phyloP scores from a whole-genome alignment of 768 basidiomycete species.

The Boletus rubroflammeus region DNA sequence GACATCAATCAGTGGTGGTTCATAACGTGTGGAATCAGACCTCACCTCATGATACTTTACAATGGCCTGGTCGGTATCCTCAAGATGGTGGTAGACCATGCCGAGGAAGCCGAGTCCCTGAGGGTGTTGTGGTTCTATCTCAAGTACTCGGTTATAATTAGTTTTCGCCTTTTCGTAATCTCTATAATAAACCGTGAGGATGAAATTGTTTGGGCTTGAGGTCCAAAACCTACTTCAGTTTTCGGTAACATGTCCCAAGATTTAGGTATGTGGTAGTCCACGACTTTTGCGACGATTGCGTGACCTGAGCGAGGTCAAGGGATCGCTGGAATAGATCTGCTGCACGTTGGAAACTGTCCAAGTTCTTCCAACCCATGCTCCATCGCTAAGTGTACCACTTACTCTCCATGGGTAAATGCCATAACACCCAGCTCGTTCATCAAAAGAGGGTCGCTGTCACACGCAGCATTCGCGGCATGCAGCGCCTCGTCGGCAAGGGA shows the following conservation, averaged over 20 bases:
- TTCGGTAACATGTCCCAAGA: conserved; percentile 84
- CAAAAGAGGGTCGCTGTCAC: conserved; percentile 83
- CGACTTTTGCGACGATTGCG: conserved; percentile 77
- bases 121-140: conserved; percentile 81
- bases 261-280: conserved; percentile 94
- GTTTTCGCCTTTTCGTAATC: conserved; percentile 61
- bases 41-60: conserved; percentile 89
- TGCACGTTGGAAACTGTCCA: conserved; percentile 66
- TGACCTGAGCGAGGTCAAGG: conserved; percentile 76
- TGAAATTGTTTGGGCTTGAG: neutral
- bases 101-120: conserved; percentile 84
- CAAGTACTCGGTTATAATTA: conserved; percentile 76
- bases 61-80: conserved; percentile 76
- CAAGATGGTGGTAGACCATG: conserved; percentile 78
- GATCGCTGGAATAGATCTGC: conserved; percentile 68
- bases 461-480: conserved; percentile 74
- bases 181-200: conserved; percentile 28
- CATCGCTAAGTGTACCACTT: conserved; percentile 26
- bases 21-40: neutral
- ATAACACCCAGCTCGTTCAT: conserved; percentile 93
- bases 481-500: conserved; percentile 85
- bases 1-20: conserved; percentile 1
- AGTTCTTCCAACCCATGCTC: conserved; percentile 26
- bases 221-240: conserved; percentile 56
- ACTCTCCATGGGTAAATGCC: conserved; percentile 85